Percentiles rank a stretch among this genome's conserved stretches.
phyloP scores from a whole-genome alignment of 176 grass and related monocot genomes.

The Ensete glaucum region DNA sequence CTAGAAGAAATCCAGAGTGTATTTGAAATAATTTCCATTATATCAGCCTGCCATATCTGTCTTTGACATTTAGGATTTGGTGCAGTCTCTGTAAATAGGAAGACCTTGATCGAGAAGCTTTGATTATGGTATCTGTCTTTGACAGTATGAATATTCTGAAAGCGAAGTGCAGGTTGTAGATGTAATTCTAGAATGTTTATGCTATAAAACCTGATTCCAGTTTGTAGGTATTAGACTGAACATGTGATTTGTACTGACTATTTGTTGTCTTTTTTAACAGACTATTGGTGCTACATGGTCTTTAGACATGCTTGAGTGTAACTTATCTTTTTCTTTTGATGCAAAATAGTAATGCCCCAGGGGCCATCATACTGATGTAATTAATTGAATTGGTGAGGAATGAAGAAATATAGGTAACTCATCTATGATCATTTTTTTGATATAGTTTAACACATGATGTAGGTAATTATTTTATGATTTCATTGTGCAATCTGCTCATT shows the following conservation, averaged over 20 bases:
- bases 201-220: neutral
- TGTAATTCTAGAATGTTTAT: neutral
- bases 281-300: no score
- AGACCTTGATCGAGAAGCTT: neutral
- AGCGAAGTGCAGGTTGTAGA: neutral
- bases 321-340: no score
- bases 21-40: neutral
- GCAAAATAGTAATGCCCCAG: no score
- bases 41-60: neutral
- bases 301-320: no score
- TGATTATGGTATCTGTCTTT: neutral
- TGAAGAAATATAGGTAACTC: no score
- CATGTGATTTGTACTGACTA: neutral
- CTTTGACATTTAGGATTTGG: neutral
- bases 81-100: neutral
- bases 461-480: no score
- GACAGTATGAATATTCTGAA: neutral
- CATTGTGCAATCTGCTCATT: no score
- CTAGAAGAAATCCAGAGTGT: neutral
- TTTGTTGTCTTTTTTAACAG: neutral
- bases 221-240: neutral
- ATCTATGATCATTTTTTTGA: no score
- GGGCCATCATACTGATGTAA: no score
- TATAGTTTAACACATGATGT: no score
- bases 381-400: no score